Evolutionary conservation across 106 monocot genomes (phyloP).

Genomic region (Allium fistulosum): DNA sequence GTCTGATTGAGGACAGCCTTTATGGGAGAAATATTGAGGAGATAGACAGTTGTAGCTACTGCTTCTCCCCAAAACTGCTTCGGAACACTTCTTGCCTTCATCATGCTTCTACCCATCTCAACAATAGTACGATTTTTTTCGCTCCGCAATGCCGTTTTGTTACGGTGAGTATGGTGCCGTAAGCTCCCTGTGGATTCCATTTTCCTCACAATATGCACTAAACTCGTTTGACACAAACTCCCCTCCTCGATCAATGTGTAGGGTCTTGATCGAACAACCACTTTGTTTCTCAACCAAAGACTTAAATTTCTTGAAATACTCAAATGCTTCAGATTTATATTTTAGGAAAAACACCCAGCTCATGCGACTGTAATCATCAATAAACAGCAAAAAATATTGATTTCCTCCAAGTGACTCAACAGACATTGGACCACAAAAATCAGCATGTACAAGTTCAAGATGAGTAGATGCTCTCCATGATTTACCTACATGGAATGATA

Average conservation of each 20-base stretch:
- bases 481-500: no score
- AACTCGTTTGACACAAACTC: not conserved
- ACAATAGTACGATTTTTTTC: not conserved
- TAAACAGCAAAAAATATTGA: not conserved
- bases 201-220: not conserved
- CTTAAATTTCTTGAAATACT: not conserved
- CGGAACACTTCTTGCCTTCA: not conserved
- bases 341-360: not conserved
- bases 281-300: not conserved
- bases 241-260: slow-evolving; percentile 2
- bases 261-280: not conserved
- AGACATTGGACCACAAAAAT: slow-evolving; percentile 1
- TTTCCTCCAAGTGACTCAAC: not conserved
- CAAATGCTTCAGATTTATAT: slow-evolving; percentile 1
- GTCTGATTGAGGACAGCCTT: not conserved
- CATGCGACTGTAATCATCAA: no score
- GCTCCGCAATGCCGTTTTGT: not conserved
- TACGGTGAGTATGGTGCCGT: not conserved
- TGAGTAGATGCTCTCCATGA: no score
- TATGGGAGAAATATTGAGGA: not conserved
- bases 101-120: not conserved
- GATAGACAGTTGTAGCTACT: not conserved
- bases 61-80: not conserved
- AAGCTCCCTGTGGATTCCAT: not conserved
- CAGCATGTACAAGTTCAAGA: slow-evolving; percentile 5